Evolutionary conservation across 495 filamentous ascomycete species (phyloP).

Genomic region (Entonaema liquescens): DNA sequence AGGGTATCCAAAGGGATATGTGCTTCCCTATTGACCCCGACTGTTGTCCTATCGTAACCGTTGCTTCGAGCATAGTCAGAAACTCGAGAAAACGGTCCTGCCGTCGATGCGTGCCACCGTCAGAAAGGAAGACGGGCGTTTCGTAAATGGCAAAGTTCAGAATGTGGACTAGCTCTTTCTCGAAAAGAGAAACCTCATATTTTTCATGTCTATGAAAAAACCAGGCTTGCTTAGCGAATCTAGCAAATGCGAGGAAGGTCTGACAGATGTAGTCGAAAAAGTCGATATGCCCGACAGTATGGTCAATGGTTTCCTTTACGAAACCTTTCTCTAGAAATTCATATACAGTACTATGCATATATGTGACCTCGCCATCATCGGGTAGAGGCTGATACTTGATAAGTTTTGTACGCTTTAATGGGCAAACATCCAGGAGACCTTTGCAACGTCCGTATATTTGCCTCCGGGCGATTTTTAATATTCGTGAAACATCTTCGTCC

Average conservation of each 20-base stretch:
- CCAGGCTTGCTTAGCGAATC: neutral
- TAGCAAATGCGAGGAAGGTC: neutral
- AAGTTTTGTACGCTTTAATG: neutral
- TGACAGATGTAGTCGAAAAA: neutral
- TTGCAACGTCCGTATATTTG: neutral
- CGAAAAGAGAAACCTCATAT: neutral
- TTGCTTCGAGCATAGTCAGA: neutral
- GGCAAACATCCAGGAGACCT: neutral
- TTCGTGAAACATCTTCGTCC: neutral
- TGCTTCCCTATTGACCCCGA: neutral
- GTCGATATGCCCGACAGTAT: neutral
- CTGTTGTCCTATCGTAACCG: neutral
- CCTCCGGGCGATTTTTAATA: neutral
- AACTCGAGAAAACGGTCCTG: neutral
- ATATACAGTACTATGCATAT: slow-evolving; percentile 23
- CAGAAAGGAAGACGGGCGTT: neutral
- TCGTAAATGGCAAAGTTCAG: neutral
- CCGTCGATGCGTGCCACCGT: neutral
- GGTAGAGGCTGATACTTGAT: neutral
- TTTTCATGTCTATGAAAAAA: neutral
- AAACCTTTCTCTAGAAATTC: slow-evolving; percentile 11
- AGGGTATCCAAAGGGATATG: neutral
- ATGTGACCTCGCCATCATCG: slow-evolving; percentile 3
- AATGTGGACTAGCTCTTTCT: neutral
- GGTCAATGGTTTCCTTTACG: neutral